Evolutionary conservation across 2,329 filamentous ascomycete genomes (phyloP).

Genomic region (Aaosphaeria pasadenensis): DNA sequence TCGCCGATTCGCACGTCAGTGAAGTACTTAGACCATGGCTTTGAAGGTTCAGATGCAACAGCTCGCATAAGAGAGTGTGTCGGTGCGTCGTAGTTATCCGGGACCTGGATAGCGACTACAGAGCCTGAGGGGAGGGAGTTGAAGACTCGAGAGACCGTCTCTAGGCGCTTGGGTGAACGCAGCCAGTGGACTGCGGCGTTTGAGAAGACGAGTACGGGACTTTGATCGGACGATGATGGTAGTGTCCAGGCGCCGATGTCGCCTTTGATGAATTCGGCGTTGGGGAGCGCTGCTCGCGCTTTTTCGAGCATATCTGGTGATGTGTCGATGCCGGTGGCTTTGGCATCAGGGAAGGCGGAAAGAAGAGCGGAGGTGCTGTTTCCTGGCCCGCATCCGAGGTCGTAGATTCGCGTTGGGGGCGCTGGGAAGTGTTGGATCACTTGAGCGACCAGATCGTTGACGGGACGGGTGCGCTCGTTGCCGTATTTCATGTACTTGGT

Average conservation of each 20-base stretch:
- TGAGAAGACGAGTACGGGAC: conserved; percentile 45
- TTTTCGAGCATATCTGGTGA: conserved; percentile 55
- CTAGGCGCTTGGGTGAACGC: conserved; percentile 41
- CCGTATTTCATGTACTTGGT: conserved; percentile 56
- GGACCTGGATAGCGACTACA: conserved; percentile 55
- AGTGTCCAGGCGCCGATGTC: conserved; percentile 45
- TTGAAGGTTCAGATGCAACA: neutral
- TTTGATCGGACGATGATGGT: conserved; percentile 3
- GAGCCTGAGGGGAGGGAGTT: conserved; percentile 41
- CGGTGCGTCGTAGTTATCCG: conserved; percentile 50
- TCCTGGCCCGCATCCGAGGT: conserved; percentile 60
- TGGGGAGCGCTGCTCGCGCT: conserved; percentile 39
- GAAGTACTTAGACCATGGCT: neutral
- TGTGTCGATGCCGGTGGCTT: conserved; percentile 53
- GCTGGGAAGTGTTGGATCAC: conserved; percentile 35
- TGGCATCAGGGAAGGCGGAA: conserved; percentile 47
- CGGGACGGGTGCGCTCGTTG: conserved; percentile 52
- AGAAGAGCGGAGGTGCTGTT: conserved; percentile 55
- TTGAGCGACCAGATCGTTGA: conserved; percentile 52
- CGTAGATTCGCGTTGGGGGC: conserved; percentile 46
- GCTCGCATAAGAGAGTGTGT: conserved; percentile 50
- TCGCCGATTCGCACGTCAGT: conserved; percentile 13
- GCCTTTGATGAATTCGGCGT: conserved; percentile 45
- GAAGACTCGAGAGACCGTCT: conserved; percentile 46
- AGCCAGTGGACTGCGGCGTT: conserved; percentile 63